These are phyloP conservation scores for Phalaenopsis hybrid DNA, from an alignment of 116 monocot genomes.

Conservation along the genomic window DNA sequence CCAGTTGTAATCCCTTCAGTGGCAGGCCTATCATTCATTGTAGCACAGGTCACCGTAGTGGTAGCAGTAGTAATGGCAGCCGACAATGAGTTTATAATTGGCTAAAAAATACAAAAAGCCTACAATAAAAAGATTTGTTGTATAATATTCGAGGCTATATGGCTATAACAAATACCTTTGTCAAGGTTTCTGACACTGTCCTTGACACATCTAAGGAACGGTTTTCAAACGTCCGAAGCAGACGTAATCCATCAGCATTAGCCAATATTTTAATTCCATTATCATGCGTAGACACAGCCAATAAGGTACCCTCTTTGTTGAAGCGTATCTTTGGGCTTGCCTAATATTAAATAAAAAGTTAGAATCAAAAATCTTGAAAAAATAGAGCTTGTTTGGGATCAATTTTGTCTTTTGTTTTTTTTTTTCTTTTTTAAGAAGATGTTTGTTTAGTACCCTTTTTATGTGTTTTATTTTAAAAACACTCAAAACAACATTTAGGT, in stretches of 20 bases:
- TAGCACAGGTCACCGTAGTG: slow-evolving; percentile 15
- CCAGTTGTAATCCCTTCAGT: slow-evolving; percentile 16
- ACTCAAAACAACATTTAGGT: too few relatives aligned
- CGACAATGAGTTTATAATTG: slow-evolving; percentile 29
- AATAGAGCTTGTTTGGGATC: too few relatives aligned
- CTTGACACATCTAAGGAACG: slow-evolving; percentile 17
- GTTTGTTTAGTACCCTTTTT: too few relatives aligned
- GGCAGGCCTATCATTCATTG: slow-evolving; percentile 18
- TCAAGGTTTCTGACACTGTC: slow-evolving; percentile 11
- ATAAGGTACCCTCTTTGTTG: slow-evolving; percentile 21
- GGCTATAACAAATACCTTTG: slow-evolving; percentile 15
- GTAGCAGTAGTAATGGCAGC: slow-evolving; percentile 13
- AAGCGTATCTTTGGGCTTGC: slow-evolving; percentile 19
- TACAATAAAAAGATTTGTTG: neutral
- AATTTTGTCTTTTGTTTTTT: too few relatives aligned
- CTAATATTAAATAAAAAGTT: slow-evolving; percentile 3
- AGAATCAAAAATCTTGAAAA: neutral
- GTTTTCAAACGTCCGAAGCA: slow-evolving; percentile 16
- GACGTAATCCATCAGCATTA: slow-evolving; percentile 25
- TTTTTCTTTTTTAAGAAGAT: too few relatives aligned
- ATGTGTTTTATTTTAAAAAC: too few relatives aligned
- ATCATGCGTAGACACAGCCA: slow-evolving; percentile 18
- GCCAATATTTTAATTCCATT: slow-evolving; percentile 28
- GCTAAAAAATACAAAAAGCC: slow-evolving; percentile 13
- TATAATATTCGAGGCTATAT: neutral